Conservation (phyloP, 1,284 basidiomycete species). For the Mycosarcoma maydis region DNA sequence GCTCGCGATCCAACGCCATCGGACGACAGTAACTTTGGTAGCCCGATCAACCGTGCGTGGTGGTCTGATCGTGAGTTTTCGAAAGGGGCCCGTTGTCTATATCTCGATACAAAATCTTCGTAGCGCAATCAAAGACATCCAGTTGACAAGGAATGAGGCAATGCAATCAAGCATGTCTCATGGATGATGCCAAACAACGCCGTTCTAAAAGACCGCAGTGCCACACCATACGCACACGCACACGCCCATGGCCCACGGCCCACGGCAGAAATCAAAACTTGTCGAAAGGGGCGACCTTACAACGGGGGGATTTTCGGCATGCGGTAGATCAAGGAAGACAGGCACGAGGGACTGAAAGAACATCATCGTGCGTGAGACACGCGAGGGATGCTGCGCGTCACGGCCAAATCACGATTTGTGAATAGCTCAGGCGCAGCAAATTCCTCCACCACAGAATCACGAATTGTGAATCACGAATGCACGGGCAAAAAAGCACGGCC, state of each 20-base stretch:
- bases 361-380: constrained; percentile 19
- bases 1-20: background rate
- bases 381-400: background rate
- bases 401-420: background rate
- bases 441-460: background rate
- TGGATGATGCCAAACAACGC: constrained; percentile 22
- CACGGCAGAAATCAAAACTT: background rate
- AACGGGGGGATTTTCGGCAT: background rate
- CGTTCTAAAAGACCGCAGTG: constrained; percentile 32
- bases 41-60: background rate
- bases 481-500: too few species aligned
- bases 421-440: background rate
- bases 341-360: background rate
- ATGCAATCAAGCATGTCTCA: too few species aligned
- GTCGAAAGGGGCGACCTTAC: constrained; percentile 5
- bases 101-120: too few species aligned
- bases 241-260: too few species aligned
- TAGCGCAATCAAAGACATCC: too few species aligned
- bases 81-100: background rate
- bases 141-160: too few species aligned
- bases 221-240: too few species aligned
- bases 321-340: too few species aligned
- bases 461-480: too few species aligned
- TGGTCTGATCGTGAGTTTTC: background rate
- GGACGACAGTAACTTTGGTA: background rate